Base-by-base conservation (phyloP, 768 basidiomycete species). In the Stropharia rugosoannulata region DNA sequence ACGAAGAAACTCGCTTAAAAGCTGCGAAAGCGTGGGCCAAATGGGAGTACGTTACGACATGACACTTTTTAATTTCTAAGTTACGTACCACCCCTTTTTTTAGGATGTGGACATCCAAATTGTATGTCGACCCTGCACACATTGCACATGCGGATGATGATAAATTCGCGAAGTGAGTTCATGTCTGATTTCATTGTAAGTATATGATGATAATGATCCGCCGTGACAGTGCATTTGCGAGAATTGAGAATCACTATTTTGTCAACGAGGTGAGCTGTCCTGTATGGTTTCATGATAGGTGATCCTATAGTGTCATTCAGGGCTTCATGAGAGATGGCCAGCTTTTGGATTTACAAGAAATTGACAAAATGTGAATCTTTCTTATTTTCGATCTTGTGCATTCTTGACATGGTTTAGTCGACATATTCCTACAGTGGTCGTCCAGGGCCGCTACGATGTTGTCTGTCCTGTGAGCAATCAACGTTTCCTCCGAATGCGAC, bases 211-310 rank as follows among this genome's bases (percentile, higher is more conserved):
- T 44, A 13, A 52, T 15, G 1, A 25, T 41, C 29, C 13, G 15
- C 16, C 39, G 16, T 19, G n/a, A 25, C 50, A 94, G 91, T 54
- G 87, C 93, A 0, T 95, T 94, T 68, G 90, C 93, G 16, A 76
- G 85, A 37, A 93, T 95, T 44, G 93, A 94, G 73, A 93, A 93
- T 64, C 93, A 95, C 64, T 96, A 90, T 69, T 95, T 95, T 64
- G 74, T 95, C 49, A 91, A 95, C 63, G 80, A 83, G 51, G 89
- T 89, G 51, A 58, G 76, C 49, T 19, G 15, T 11, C 39, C 36
- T 36, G 16, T 46, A 12, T 51, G 38, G 55, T n/a, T 22, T n/a
- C 47, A 16, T 32, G 8, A n/a, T 13, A 19, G 13, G 47, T 43
- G 36, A 7, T 15, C n/a, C 2, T 18, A n/a, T 29, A 41, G 54